Evolutionary conservation across 345 rosid species (phyloP).

Genomic region (Eucalyptus leucophloia): DNA sequence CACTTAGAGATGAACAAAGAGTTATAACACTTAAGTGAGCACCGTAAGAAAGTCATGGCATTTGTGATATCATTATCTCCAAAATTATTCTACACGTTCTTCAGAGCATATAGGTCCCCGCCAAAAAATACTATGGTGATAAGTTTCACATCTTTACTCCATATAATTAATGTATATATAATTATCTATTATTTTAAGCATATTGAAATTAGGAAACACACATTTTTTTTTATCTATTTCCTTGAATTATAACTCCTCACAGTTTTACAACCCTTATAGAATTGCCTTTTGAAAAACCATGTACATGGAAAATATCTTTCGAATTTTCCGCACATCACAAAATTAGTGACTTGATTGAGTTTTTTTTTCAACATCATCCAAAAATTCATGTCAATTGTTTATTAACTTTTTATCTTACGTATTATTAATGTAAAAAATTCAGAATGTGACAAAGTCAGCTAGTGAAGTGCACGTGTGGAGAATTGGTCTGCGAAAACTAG

Average conservation of each 20-base stretch:
- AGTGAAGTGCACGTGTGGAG: background rate
- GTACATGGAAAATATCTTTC: background rate
- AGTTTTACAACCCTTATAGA: background rate
- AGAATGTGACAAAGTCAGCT: background rate
- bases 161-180: background rate
- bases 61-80: background rate
- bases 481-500: background rate
- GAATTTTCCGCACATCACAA: background rate
- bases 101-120: background rate
- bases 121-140: background rate
- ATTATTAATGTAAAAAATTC: background rate
- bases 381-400: background rate
- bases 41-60: background rate
- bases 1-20: too few relatives aligned
- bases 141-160: background rate
- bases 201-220: background rate
- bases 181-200: background rate
- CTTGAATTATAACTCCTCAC: background rate
- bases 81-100: background rate
- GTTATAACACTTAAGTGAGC: background rate
- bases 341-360: background rate
- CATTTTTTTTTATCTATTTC: background rate
- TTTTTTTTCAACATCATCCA: background rate
- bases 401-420: background rate
- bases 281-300: background rate